phyloP scores from a whole-genome alignment of 2,329 filamentous ascomycete species.

The Sporothrix brunneoviolacea region DNA sequence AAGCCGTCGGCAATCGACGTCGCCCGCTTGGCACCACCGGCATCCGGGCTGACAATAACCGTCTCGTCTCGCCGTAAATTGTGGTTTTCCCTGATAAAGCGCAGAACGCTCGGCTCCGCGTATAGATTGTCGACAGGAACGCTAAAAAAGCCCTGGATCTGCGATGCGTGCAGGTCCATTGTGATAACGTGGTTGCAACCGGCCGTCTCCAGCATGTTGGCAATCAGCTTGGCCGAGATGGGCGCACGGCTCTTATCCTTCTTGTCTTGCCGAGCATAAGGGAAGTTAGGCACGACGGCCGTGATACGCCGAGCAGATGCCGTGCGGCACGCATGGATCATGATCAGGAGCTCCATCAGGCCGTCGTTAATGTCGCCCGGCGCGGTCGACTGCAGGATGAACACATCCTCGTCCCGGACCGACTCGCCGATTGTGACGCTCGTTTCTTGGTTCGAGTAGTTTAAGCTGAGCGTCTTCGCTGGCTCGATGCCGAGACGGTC shows the following conservation, averaged over 20 bases:
- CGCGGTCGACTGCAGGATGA: constrained; percentile 90
- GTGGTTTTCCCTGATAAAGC: constrained; percentile 86
- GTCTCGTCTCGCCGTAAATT: constrained; percentile 50
- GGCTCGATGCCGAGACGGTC: no score
- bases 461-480: no score
- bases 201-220: constrained; percentile 94
- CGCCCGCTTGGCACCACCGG: constrained; percentile 87
- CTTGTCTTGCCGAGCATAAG: constrained; percentile 94
- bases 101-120: constrained; percentile 83
- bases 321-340: constrained; percentile 68
- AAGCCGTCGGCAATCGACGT: constrained; percentile 90
- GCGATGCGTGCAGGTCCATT: constrained; percentile 63
- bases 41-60: constrained; percentile 92
- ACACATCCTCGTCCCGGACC: constrained; percentile 95
- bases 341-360: constrained; percentile 96
- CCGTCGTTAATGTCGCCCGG: constrained; percentile 97
- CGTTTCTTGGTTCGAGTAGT: not conserved
- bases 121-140: constrained; percentile 72
- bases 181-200: constrained; percentile 69
- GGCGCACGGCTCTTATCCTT: constrained; percentile 67
- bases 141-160: constrained; percentile 74
- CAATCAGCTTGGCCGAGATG: constrained; percentile 91
- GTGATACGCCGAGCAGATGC: constrained; percentile 22
- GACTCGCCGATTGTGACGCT: constrained; percentile 93
- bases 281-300: constrained; percentile 66